Conservation (phyloP, 805 yeast genomes). For the Suhomyces sp. region DNA sequence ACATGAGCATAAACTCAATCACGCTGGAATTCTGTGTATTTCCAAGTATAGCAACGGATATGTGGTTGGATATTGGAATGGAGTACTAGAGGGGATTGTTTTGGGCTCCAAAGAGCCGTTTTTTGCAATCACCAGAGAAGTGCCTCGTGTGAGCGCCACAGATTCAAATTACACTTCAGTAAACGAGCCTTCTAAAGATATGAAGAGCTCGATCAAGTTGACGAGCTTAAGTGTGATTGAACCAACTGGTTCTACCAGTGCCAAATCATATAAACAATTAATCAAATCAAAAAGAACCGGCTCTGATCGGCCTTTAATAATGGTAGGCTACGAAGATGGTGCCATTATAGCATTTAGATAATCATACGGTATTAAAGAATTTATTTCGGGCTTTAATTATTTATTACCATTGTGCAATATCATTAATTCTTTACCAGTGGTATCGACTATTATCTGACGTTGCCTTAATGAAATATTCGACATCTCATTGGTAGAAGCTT, state of each 20-base stretch:
- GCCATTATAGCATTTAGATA: constrained; percentile 40
- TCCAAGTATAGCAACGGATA: constrained; percentile 15
- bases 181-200: neutral
- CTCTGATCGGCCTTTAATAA: constrained; percentile 24
- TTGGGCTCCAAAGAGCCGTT: neutral
- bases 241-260: neutral
- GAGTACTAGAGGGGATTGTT: constrained; percentile 31
- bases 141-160: constrained; percentile 3
- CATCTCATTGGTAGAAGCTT: too few relatives aligned
- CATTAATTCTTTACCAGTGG: too few relatives aligned
- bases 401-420: too few relatives aligned
- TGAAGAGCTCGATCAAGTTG: constrained; percentile 4
- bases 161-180: neutral
- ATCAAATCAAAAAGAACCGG: constrained; percentile 12
- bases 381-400: too few relatives aligned
- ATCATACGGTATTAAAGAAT: too few relatives aligned
- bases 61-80: constrained; percentile 50
- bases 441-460: too few relatives aligned
- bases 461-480: too few relatives aligned
- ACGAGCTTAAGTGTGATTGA: constrained; percentile 4
- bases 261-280: constrained; percentile 9
- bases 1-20: neutral
- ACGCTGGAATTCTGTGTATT: constrained; percentile 17
- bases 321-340: constrained; percentile 57
- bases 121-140: constrained; percentile 1